Evolutionary conservation across 345 rosid genomes (phyloP).

Genomic region (Populus nigra): DNA sequence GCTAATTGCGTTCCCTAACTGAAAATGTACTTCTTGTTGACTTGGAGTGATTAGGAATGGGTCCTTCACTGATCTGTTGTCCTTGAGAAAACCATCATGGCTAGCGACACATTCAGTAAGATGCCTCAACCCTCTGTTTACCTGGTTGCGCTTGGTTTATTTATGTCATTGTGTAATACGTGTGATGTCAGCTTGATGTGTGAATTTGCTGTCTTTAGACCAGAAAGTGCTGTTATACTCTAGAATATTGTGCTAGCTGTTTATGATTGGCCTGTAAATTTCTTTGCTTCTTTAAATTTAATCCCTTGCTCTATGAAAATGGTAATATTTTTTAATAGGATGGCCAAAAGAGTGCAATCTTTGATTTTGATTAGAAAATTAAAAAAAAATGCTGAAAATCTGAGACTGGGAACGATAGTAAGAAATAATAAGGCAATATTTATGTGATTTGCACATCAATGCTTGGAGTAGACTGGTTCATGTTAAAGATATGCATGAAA

Average conservation of each 20-base stretch:
- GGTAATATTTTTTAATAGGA: too few species aligned
- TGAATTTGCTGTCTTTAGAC: too few species aligned
- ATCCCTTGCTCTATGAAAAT: too few species aligned
- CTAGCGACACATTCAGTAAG: constrained; percentile 78
- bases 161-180: not conserved
- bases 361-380: too few species aligned
- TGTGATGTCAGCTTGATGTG: not conserved
- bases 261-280: not conserved
- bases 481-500: too few species aligned
- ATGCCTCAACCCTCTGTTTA: not conserved
- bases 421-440: too few species aligned
- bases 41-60: constrained; percentile 49
- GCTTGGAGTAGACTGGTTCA: too few species aligned
- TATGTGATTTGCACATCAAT: too few species aligned
- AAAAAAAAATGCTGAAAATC: too few species aligned
- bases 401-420: too few species aligned
- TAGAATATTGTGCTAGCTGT: not conserved
- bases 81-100: constrained; percentile 82
- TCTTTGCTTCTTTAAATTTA: not conserved
- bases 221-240: too few species aligned
- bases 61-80: constrained; percentile 36
- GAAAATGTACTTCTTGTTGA: not conserved
- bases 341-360: too few species aligned
- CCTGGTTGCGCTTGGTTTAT: not conserved
- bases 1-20: constrained; percentile 3